Conservation (phyloP, 179 eudicot genomes). For the Monotropa hypopitys region DNA sequence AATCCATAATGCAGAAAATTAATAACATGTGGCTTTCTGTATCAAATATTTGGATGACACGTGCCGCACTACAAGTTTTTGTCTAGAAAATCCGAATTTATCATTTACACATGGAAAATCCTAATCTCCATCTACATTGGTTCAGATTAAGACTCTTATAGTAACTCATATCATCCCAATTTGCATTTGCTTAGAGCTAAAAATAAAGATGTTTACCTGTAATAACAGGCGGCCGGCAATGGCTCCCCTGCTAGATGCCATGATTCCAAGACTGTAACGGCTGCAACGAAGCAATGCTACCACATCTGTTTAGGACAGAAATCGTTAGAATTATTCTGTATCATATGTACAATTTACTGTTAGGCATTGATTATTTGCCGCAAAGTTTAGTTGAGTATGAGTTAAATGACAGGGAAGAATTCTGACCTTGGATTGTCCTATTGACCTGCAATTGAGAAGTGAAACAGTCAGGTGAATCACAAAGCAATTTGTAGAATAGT, state of each 20-base stretch:
- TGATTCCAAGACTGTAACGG: constrained; percentile 85
- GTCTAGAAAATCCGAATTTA: no score
- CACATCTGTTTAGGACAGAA: constrained; percentile 43
- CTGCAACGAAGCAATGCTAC: constrained; percentile 94
- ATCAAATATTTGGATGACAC: no score
- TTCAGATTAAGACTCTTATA: neutral
- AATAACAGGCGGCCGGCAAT: constrained; percentile 74
- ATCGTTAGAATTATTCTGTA: neutral
- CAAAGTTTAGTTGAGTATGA: neutral
- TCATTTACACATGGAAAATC: no score
- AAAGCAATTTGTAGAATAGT: constrained; percentile 68
- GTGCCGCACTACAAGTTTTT: no score
- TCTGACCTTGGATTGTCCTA: constrained; percentile 69
- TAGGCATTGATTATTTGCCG: neutral
- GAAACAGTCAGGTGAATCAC: constrained; percentile 76
- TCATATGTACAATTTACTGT: neutral
- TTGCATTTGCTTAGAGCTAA: neutral
- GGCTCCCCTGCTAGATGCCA: constrained; percentile 94
- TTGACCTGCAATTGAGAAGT: constrained; percentile 70
- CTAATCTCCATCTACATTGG: neutral
- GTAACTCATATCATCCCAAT: neutral
- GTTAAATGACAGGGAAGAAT: neutral
- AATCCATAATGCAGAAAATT: no score
- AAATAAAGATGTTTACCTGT: constrained; percentile 32
- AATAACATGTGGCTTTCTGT: no score